Conservation (phyloP, 352 stramenopile species). For the Pythium dissimile region DNA sequence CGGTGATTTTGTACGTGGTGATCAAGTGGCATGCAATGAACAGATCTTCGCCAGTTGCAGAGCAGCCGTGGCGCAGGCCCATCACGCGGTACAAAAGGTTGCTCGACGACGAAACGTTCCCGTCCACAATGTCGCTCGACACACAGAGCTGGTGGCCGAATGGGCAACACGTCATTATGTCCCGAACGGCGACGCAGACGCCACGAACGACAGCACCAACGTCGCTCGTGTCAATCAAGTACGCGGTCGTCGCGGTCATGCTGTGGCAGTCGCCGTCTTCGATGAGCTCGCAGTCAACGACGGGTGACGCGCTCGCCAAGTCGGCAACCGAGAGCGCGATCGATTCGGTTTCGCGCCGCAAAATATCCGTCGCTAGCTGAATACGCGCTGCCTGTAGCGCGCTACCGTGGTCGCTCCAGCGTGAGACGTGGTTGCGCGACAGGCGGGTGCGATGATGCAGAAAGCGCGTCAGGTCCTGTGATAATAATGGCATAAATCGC, state of each 20-base stretch:
- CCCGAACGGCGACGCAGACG: constrained; percentile 23
- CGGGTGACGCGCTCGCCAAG: not conserved
- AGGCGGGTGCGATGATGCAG: constrained; percentile 2
- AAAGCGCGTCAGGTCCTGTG: not conserved
- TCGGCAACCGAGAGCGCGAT: not conserved
- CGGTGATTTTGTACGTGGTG: constrained; percentile 19
- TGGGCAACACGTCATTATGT: constrained; percentile 19
- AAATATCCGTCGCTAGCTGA: not conserved
- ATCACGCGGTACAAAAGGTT: constrained; percentile 1
- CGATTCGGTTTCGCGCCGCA: not conserved
- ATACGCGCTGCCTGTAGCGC: not conserved
- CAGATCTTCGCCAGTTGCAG: not conserved
- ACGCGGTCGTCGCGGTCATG: constrained; percentile 26
- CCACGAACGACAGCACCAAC: constrained; percentile 13
- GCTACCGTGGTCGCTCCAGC: not conserved
- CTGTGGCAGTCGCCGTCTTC: not conserved
- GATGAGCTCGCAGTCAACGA: constrained; percentile 1
- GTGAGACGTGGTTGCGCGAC: not conserved
- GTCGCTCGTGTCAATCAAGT: constrained; percentile 31
- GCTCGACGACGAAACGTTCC: not conserved
- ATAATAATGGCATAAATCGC: not conserved
- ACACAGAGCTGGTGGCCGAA: constrained; percentile 20
- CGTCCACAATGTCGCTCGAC: constrained; percentile 12
- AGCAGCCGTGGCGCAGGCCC: not conserved
- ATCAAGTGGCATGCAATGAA: constrained; percentile 22